phyloP scores from a whole-genome alignment of 257 asterid species.

The Pogostemon cablin region DNA sequence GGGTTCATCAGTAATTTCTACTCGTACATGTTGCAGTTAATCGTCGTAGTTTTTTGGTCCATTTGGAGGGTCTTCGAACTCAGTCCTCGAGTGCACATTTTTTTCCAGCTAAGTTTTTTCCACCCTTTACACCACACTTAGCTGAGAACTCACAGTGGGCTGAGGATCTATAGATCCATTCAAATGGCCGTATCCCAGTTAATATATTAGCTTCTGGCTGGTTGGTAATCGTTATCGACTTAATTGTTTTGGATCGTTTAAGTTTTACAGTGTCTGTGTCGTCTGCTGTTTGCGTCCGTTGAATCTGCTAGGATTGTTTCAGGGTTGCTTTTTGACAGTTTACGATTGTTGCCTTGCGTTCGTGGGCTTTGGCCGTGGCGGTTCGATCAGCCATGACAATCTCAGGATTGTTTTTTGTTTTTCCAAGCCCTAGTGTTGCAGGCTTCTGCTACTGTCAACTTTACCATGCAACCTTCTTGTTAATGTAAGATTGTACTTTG shows the following conservation, averaged over 20 bases:
- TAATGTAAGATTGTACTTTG: slow-evolving; percentile 23
- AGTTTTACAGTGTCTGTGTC: slow-evolving; percentile 22
- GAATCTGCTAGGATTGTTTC: slow-evolving; percentile 41
- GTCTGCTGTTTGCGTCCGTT: neutral
- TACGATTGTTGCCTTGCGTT: slow-evolving; percentile 47
- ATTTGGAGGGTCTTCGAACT: slow-evolving; percentile 36
- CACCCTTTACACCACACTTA: slow-evolving; percentile 37
- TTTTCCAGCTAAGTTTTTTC: slow-evolving; percentile 57
- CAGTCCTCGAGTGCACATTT: slow-evolving; percentile 42
- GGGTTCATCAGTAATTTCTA: slow-evolving; percentile 19
- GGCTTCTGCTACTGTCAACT: slow-evolving; percentile 47
- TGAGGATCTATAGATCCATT: slow-evolving; percentile 40
- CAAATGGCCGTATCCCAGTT: slow-evolving; percentile 35
- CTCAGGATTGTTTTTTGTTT: slow-evolving; percentile 49
- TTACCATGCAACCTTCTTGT: slow-evolving; percentile 48
- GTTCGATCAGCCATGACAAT: slow-evolving; percentile 58
- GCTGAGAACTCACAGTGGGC: slow-evolving; percentile 51
- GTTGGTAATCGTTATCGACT: neutral
- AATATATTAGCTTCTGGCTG: too few relatives aligned
- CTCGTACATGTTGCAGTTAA: slow-evolving; percentile 39
- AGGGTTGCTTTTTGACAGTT: slow-evolving; percentile 54
- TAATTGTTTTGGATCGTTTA: neutral
- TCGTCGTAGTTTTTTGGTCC: slow-evolving; percentile 44
- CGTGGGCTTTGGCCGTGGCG: slow-evolving; percentile 71
- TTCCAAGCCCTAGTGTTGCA: slow-evolving; percentile 70